Conservation (phyloP, 441 rosid genomes). For the Hura crepitans region DNA sequence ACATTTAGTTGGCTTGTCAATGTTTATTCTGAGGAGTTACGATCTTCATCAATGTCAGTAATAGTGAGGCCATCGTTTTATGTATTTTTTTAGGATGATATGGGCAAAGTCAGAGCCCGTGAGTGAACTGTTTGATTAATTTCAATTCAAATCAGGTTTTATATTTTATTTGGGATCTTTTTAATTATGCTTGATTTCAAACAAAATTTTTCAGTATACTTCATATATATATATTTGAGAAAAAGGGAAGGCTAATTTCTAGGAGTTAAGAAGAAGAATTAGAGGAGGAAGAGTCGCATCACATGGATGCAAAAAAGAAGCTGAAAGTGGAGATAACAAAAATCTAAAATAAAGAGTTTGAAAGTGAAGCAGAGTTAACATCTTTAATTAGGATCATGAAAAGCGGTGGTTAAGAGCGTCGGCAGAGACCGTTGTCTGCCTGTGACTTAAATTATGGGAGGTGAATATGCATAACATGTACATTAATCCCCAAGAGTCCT, state of each 20-base stretch:
- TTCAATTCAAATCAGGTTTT: neutral
- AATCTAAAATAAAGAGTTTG: neutral
- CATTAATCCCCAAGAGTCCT: conserved; percentile 38
- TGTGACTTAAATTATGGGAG: conserved; percentile 50
- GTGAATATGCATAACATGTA: conserved; percentile 23
- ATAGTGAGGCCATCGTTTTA: neutral
- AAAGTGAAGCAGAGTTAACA: conserved; percentile 14
- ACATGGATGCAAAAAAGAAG: too few relatives aligned
- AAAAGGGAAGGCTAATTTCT: too few relatives aligned
- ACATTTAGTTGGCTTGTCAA: neutral
- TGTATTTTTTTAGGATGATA: neutral
- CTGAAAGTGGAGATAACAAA: neutral
- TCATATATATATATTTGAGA: too few relatives aligned
- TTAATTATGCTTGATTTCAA: neutral
- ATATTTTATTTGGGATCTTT: neutral
- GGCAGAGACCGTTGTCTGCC: conserved; percentile 24
- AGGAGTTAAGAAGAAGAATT: too few relatives aligned
- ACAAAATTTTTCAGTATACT: neutral
- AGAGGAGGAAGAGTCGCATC: neutral
- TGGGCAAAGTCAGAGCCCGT: neutral
- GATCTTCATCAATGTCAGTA: neutral
- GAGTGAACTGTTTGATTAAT: neutral
- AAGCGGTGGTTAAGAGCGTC: conserved; percentile 44
- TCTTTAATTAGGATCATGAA: conserved; percentile 49
- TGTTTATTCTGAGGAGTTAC: neutral